phyloP scores from a whole-genome alignment of 140 eudicot species.

The Stevia rebaudiana region DNA sequence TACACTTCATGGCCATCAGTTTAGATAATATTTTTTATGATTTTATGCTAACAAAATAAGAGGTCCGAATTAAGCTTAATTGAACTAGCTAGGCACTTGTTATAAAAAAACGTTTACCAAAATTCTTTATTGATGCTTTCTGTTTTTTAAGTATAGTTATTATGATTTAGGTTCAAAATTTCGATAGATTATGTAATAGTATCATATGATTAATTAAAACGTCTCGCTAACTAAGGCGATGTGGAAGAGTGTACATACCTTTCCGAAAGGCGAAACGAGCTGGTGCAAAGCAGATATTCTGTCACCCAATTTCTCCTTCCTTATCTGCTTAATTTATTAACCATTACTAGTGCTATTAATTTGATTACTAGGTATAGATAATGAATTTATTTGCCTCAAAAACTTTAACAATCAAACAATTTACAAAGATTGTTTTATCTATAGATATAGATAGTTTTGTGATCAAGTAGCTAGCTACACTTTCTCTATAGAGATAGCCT shows the following conservation, averaged over 20 bases:
- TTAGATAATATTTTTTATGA: conserved; percentile 5
- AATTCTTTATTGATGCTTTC: neutral
- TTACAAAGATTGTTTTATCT: conserved; percentile 6
- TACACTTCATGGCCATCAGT: conserved; percentile 1
- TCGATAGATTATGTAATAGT: neutral
- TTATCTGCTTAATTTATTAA: conserved; percentile 39
- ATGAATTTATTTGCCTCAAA: neutral
- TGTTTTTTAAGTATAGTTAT: neutral
- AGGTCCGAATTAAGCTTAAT: neutral
- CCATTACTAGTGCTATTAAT: conserved; percentile 9
- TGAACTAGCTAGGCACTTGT: neutral
- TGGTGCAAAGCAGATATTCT: conserved; percentile 90
- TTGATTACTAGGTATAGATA: neutral
- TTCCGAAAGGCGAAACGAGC: conserved; percentile 96
- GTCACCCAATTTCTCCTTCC: conserved; percentile 94
- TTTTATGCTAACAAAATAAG: conserved; percentile 21
- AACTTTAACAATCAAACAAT: neutral
- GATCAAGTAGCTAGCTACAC: neutral
- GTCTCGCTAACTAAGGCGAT: neutral
- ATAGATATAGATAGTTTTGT: conserved; percentile 1
- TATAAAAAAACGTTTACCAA: no score
- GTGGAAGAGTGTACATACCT: conserved; percentile 37
- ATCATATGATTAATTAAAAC: neutral
- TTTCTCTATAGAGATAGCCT: conserved; percentile 1
- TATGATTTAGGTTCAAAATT: neutral